Base-by-base conservation (phyloP, 208 protist genomes). In the Trichomonas vaginalis region DNA sequence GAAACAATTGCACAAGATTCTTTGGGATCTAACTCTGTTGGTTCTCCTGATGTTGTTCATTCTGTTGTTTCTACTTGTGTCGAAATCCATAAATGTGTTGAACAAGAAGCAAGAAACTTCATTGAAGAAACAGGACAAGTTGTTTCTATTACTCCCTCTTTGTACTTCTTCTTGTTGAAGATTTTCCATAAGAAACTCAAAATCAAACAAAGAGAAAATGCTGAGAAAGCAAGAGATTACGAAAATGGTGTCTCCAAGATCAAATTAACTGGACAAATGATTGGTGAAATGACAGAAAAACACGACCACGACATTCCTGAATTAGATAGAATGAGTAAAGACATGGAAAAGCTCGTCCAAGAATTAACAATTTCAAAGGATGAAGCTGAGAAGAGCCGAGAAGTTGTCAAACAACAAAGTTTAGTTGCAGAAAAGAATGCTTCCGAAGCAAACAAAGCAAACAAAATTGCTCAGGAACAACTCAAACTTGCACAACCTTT, bases 131-230 rank as follows among this genome's bases (percentile, higher is more conserved):
- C 99, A 96, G 98, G 98, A 96, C 97, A 99, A 82, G 98, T 98
- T 96, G 98, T 98, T 95, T 99, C 99, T 97, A 99, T 98, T 32
- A 99, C 99, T 37, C 99, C 99, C 70, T 99, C 99, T 97, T 98
- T 98, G 10, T 99, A 99, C 97, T 97, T 99, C 37, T 98, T 99
- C 97, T 97, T 99, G 14, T 99, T 99, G 96, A 97, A 97, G 51
- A 98, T 99, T 80, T 99, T 99, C 97, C 98, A 99, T 96, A 97
- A 97, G 45, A 97, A 99, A 95, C 97, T 99, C 56, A 56, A 96
- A 12, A 98, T 98, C 96, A 99, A 99, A 97, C 97, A 98, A 35
- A 96, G 97, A 95, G 97, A 98, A 47, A 95, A 37, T 40, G 92
- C 35, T 8, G 12, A 61, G 23, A n/a, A 61, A 42, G 37, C 32